Evolutionary conservation across 352 stramenopile genomes (phyloP), one percentile per base, ranked within the genome.

Genomic region (Globisporangium nagaii): DNA sequence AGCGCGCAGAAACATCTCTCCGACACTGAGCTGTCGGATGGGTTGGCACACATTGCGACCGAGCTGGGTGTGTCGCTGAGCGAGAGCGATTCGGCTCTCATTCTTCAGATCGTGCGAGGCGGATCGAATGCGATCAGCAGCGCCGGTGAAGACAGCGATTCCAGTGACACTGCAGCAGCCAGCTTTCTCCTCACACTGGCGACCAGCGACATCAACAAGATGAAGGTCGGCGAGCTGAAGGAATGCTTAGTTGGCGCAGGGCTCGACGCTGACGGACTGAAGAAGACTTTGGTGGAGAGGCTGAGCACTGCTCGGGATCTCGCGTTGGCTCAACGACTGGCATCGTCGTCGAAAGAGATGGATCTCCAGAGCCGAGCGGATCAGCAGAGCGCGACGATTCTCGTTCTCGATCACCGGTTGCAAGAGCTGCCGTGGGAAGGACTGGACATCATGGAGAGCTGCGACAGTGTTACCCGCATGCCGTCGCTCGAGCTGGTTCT

Each of bases 381-480:
- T 35, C 7, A 52, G 41, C 25, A 66, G 49, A 40, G 28, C 20
- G 37, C 79, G 1, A 85, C 68, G 4, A 86, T 92, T 49, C 54
- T 93, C 31, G 69, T 92, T 7, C 68, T 91, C 30, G 74, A 86
- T 55, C 63, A 79, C 20, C 60, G 68, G 19, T 45, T 93, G 13
- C 72, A 89, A 40, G 73, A 83, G 41, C 89, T 95, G 62, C 82
- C 84, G 7, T 95, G 82, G 82, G 84, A 95, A 83, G 82, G 67
- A 1, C 56, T 95, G 19, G 75, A 84, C 28, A 56, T 89, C 4
- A 65, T 93, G 37, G 30, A 39, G 4, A 43, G 53, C 27, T 71
- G 60, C 17, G 50, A 56, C 6, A 62, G 67, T 11, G 75, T 93
- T 2, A 88, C 77, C 22, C 75, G 84, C 13, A 90, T 95, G 77